These are phyloP conservation scores for Cryptococcus sp. DNA, from an alignment of 1,284 basidiomycete species.

Conservation along the genomic window DNA sequence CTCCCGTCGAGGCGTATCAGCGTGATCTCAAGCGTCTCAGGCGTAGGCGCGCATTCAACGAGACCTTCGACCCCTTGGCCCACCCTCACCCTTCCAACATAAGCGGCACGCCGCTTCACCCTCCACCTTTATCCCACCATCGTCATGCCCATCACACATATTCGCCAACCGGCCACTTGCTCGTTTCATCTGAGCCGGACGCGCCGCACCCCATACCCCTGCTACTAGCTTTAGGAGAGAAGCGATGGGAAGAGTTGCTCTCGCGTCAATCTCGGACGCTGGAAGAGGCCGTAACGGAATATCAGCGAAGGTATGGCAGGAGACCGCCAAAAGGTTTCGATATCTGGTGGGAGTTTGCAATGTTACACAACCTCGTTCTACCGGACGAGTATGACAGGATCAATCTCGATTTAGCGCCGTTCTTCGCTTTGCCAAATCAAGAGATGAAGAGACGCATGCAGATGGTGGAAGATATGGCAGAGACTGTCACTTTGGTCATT, in stretches of 20 bases:
- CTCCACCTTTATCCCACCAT: slow-evolving; percentile 6
- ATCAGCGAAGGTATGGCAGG: slow-evolving; percentile 71
- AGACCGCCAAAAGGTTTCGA: slow-evolving; percentile 83
- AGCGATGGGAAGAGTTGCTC: slow-evolving; percentile 65
- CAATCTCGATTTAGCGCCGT: slow-evolving; percentile 74
- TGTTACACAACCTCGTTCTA: slow-evolving; percentile 68
- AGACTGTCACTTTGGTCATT: slow-evolving; percentile 48
- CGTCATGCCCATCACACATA: slow-evolving; percentile 34
- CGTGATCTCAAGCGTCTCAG: slow-evolving; percentile 39
- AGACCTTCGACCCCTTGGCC: slow-evolving; percentile 2
- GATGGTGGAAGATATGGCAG: slow-evolving; percentile 54
- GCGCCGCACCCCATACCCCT: slow-evolving; percentile 71
- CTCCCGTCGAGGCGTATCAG: slow-evolving; percentile 44
- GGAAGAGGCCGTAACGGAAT: slow-evolving; percentile 70
- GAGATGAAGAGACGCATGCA: slow-evolving; percentile 69
- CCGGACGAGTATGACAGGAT: slow-evolving; percentile 88
- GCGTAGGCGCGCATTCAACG: background rate
- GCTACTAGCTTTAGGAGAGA: slow-evolving; percentile 75
- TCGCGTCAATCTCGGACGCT: slow-evolving; percentile 72
- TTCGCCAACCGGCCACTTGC: slow-evolving; percentile 47
- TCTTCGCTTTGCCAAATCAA: slow-evolving; percentile 68
- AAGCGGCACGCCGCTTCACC: slow-evolving; percentile 2
- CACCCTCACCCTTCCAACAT: background rate
- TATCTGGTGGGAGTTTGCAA: slow-evolving; percentile 80
- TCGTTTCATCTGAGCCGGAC: slow-evolving; percentile 32